phyloP scores from a whole-genome alignment of 768 basidiomycete species.

The Auriscalpium orientale region DNA sequence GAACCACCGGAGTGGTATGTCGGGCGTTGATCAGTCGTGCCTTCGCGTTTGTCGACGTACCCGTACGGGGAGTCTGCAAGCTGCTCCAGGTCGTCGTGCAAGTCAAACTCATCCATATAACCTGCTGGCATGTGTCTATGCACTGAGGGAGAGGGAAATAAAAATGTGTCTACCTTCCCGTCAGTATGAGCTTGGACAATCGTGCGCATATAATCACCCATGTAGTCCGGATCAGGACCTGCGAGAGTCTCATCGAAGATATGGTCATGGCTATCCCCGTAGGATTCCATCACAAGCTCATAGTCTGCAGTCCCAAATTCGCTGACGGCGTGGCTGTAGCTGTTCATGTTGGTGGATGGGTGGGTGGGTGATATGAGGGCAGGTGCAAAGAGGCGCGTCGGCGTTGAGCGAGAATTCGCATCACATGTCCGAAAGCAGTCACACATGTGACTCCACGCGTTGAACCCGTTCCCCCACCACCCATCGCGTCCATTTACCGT shows the following conservation, averaged over 20 bases:
- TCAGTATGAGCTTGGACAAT: too few relatives aligned
- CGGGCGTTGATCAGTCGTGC: too few relatives aligned
- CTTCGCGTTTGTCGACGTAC: too few relatives aligned
- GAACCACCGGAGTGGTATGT: too few relatives aligned
- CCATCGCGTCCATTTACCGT: background rate
- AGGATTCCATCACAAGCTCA: background rate
- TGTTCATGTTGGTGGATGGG: background rate
- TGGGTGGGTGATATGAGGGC: background rate
- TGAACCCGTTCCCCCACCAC: background rate
- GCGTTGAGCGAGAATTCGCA: slow-evolving; percentile 5
- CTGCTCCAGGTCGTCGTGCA: too few relatives aligned
- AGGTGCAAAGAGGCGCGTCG: background rate
- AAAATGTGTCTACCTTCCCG: background rate
- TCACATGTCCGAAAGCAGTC: slow-evolving; percentile 7
- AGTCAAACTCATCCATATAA: background rate
- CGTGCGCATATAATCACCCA: background rate
- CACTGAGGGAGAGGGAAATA: background rate
- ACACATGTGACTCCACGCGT: slow-evolving; percentile 1
- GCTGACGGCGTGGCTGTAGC: background rate
- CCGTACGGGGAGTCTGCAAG: too few relatives aligned
- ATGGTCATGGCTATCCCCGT: background rate
- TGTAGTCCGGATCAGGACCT: background rate
- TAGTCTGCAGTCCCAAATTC: background rate
- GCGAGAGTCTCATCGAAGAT: background rate
- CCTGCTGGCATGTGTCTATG: background rate